Evolutionary conservation across 352 stramenopile genomes (phyloP), one percentile per base, ranked within the genome.

Genomic region (Phytophthora pinifolia): DNA sequence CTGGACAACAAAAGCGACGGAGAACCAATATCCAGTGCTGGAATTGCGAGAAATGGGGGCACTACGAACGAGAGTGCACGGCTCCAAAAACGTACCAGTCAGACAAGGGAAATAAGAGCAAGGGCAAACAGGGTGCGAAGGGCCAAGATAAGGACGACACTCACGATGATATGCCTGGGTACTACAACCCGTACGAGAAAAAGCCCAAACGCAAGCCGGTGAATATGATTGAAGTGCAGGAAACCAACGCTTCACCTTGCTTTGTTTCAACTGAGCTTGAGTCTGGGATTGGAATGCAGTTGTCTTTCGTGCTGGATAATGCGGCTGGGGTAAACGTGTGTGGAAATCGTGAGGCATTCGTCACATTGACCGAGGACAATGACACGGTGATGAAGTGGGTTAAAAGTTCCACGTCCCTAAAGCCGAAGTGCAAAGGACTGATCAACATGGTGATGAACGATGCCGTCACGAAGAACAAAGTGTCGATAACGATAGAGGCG

Each of bases 221-320:
- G 3, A 20, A 35, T 9, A 33, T 53, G 46, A 44, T 44, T 17
- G 14, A 44, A 13, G 14, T 14, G 32, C 15, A 10, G 14, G 8
- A 12, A 18, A 13, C 20, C 20, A 22, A 22, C 20, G 20, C 1
- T 3, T 22, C 3, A 14, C n/a, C 14, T 10, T 34, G 34, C 31
- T 51, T 17, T 17, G 22, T 7, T 7, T 38, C 3, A 0, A 4
- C 31, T 17, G 18, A 13, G 13, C n/a, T 13, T 46, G 35, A 41
- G 27, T 35, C 22, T 27, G 17, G 18, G 7, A 3, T 17, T 15
- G 41, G 22, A 12, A 47, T 59, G 29, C 18, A 4, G 2, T 25
- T 59, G 34, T 18, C 25, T 4, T 52, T 59, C 17, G 22, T 59
- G 3, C 34, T 52, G 51, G 51, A 41, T 46, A 59, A 52, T 35